Evolutionary conservation across 2,329 filamentous ascomycete species (phyloP).

Genomic region (Colletotrichum neosansevieriae): DNA sequence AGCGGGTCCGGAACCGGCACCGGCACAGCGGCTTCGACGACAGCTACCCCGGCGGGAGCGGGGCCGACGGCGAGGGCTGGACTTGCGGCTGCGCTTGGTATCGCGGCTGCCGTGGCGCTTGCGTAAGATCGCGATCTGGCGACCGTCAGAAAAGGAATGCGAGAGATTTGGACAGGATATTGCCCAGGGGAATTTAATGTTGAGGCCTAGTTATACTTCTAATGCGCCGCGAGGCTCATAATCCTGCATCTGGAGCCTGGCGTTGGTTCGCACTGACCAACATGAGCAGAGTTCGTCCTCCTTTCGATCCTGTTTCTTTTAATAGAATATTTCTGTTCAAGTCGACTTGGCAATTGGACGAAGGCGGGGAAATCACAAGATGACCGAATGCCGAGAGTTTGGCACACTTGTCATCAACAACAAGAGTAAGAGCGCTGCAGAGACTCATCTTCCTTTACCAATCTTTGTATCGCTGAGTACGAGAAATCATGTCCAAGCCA

Average conservation of each 20-base stretch:
- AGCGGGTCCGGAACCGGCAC: background rate
- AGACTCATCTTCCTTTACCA: too few species aligned
- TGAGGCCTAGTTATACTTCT: too few species aligned
- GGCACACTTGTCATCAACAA: background rate
- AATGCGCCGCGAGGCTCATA: too few species aligned
- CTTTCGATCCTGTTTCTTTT: too few species aligned
- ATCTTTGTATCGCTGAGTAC: too few species aligned
- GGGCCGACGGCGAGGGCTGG: conserved; percentile 29
- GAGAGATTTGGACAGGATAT: too few species aligned
- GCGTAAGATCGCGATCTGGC: background rate
- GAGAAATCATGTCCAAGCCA: background rate
- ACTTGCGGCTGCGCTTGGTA: conserved; percentile 12
- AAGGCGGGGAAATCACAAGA: conserved; percentile 10
- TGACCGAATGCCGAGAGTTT: too few species aligned
- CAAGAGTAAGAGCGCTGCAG: background rate
- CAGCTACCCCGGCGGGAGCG: conserved; percentile 17
- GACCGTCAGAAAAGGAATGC: too few species aligned
- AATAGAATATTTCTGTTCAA: too few species aligned
- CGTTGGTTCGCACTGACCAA: background rate
- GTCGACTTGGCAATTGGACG: background rate
- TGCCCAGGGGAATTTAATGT: too few species aligned
- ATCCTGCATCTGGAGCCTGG: too few species aligned
- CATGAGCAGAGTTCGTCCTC: background rate
- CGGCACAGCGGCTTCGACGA: background rate
- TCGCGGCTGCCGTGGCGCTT: conserved; percentile 16